Evolutionary conservation across 768 basidiomycete species (phyloP), one percentile per base, ranked within the genome.

Genomic region (Tephrocybe sp.): DNA sequence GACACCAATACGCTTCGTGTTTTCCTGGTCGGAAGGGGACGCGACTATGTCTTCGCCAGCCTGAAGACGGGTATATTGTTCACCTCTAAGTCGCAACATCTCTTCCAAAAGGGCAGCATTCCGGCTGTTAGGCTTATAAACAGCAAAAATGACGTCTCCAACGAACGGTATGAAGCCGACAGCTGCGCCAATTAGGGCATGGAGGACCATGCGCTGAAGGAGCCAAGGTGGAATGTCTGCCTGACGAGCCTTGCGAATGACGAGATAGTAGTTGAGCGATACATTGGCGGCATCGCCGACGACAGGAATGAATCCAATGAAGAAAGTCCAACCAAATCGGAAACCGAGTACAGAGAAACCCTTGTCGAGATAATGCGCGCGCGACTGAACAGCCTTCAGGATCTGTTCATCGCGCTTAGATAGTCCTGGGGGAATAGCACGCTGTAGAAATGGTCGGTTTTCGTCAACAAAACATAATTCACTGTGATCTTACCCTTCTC

Each of bases 41-140:
- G 19, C 54, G 12, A 45, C 55, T 31, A 55, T 52, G 43, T 59
- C 64, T 23, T 57, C 57, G 18, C 61, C 71, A 1, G 69, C 72
- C 48, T 75, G 67, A 50, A 75, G 55, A 61, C 76, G 82, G 42
- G 91, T 62, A 60, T 75, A 82, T 59, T 89, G 84, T 49, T 86
- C 83, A 0, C 89, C 91, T 38, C 94, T 76, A 24, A 90, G 73
- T 29, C 85, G 76, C 46, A 97, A 68, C 65, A 80, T 93, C 64
- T 93, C 91, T 61, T 94, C 91, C 40, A 97, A 73, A 41, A 97
- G 69, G 4, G 79, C 79, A 10, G 91, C 94, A 59, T 97, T 97
- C 52, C 94, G 77, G 13, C 84, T 88, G 66, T 97, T 97, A 16
- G 92, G 83, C 63, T 93, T 94, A 75, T 73, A 95, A 2, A 79